Evolutionary conservation across 192 early-diverging fungal species (phyloP), one percentile per base, ranked within the genome.

Genomic region (Powellomyces hirtus): DNA sequence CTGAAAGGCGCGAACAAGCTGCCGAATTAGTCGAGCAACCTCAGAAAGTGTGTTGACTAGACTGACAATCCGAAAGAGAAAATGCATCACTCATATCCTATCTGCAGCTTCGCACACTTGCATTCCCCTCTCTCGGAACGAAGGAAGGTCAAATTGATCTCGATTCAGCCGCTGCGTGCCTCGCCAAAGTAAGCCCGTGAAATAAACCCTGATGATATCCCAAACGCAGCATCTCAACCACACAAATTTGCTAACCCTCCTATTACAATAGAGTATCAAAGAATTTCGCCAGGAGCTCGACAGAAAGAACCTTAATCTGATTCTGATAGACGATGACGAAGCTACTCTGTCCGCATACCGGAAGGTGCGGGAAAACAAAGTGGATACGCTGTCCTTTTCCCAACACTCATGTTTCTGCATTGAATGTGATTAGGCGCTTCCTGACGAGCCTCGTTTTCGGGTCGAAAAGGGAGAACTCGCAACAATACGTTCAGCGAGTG

Each of bases 81-180:
- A n/a, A n/a, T n/a, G n/a, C n/a, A n/a, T n/a, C n/a, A n/a, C n/a
- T n/a, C n/a, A n/a, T n/a, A n/a, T n/a, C n/a, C 46, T 24, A 16
- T 49, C 16, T 24, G 16, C 46, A 49, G 10, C 40, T 18, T 18
- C 40, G 40, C n/a, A 56, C 53, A 56, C 30, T 69, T 45, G 67
- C 58, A 26, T 22, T 69, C 31, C 57, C 56, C 16, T 69, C 67
- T 29, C 31, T 69, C 20, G 46, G 27, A 2, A 69, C 67, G 20
- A 30, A 16, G 8, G 67, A 69, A 33, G 67, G 67, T 33, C 56
- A 59, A 13, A 18, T 69, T 27, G 42, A 59, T 30, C 13, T 69
- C 8, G 24, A 14, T 7, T 7, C 26, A 26, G 67, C 67, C 8
- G 67, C 57, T 5, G 57, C 22, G 7, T 11, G 24, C 33, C 38